These are phyloP conservation scores for Macrocystidia cucumis DNA, from an alignment of 1,284 basidiomycete species.

Conservation along the genomic window DNA sequence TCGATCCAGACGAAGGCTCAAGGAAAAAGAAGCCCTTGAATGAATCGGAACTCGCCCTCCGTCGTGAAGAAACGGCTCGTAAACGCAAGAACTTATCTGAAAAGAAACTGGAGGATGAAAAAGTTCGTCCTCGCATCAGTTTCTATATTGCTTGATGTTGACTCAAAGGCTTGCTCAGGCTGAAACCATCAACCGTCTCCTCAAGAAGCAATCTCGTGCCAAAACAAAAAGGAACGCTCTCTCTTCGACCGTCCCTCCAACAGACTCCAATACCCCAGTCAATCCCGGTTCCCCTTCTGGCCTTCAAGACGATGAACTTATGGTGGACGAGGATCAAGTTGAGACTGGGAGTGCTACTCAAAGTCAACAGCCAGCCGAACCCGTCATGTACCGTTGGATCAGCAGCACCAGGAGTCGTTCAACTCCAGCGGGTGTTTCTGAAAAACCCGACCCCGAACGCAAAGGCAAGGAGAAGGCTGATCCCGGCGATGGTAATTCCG, in stretches of 20 bases:
- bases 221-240: conserved; percentile 51
- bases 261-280: conserved; percentile 10
- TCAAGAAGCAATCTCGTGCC: conserved; percentile 80
- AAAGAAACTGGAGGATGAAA: conserved; percentile 90
- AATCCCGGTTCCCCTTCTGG: conserved; percentile 12
- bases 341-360: too few species aligned
- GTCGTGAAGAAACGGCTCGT: conserved; percentile 80
- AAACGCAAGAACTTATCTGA: conserved; percentile 82
- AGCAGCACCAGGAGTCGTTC: not conserved
- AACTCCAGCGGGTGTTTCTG: not conserved
- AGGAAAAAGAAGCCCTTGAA: conserved; percentile 76
- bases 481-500: conserved; percentile 10
- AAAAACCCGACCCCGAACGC: conserved; percentile 12
- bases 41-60: conserved; percentile 75
- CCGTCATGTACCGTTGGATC: not conserved
- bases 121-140: conserved; percentile 37
- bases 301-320: conserved; percentile 21
- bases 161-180: conserved; percentile 30
- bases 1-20: conserved; percentile 32
- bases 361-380: too few species aligned
- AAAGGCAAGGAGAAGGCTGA: conserved; percentile 27
- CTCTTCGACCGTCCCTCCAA: conserved; percentile 9
- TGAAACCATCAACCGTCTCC: conserved; percentile 85
- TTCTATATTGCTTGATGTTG: conserved; percentile 5
- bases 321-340: too few species aligned